Conservation (phyloP, 208 protist genomes). For the Novymonas esmeraldas region DNA sequence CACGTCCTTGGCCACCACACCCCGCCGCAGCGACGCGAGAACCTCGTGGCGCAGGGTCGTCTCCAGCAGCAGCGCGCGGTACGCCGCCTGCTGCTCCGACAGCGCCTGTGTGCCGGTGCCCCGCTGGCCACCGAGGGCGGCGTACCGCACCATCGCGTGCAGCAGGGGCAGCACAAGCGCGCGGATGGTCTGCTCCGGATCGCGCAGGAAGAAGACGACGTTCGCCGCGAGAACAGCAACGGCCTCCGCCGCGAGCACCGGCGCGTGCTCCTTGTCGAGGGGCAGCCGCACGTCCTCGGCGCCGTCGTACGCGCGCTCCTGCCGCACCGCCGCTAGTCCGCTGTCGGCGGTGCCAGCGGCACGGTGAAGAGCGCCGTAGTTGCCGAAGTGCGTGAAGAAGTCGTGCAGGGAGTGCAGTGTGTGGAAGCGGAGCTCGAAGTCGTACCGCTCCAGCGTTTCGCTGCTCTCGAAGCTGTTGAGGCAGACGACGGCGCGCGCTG, state of each 20-base stretch:
- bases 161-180: conserved; percentile 66
- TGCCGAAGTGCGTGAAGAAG: conserved; percentile 82
- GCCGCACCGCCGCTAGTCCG: conserved; percentile 27
- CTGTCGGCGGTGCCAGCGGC: neutral
- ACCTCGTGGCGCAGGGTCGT: conserved; percentile 71
- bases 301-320: conserved; percentile 72
- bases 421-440: conserved; percentile 90
- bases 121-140: conserved; percentile 26
- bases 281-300: conserved; percentile 66
- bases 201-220: conserved; percentile 85
- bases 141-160: conserved; percentile 82
- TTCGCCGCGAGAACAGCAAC: conserved; percentile 67
- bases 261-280: conserved; percentile 42
- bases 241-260: conserved; percentile 65
- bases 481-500: conserved; percentile 62
- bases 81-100: conserved; percentile 22
- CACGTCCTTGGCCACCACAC: conserved; percentile 76
- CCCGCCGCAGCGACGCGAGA: conserved; percentile 81
- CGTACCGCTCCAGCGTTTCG: conserved; percentile 66
- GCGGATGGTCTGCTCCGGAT: conserved; percentile 81
- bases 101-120: neutral
- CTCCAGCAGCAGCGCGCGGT: conserved; percentile 54
- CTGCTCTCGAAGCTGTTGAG: conserved; percentile 82
- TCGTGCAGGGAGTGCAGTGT: conserved; percentile 73
- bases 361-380: conserved; percentile 45